Evolutionary conservation across 306 rosid species (phyloP), one percentile per base, ranked within the genome.

Genomic region (Pyrus betulifolia): DNA sequence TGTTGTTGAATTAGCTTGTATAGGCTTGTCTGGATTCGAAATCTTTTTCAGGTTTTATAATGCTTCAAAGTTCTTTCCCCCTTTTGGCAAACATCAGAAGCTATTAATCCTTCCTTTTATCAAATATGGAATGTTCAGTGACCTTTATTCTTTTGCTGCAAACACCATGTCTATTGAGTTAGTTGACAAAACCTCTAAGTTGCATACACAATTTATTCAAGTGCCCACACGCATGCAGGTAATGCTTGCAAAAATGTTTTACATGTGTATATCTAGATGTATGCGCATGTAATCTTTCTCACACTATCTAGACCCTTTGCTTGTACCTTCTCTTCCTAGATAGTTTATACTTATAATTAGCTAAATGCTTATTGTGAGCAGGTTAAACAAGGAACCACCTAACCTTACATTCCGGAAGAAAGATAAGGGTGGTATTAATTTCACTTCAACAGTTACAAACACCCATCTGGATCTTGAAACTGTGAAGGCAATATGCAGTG

Each of bases 361-460:
- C 45, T 21, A 18, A 35, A 35, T 59, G 49, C 30, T 57, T 79
- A 23, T 80, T 57, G 81, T 81, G 79, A 74, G 45, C 86, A 96
- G 98, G 91, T 88, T 96, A 83, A 95, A 96, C 87, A 92, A 96
- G 87, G 97, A 90, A 79, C 97, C 99, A 4, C 99, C 97, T 35
- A 95, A 95, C 76, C 86, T 92, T 60, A 87, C 98, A 15, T 92
- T 96, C 84, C 82, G 98, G 88, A 92, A 76, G 92, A 96, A 96
- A 85, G 99, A 96, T 19, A 96, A 96, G 86, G 99, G 99, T 76
- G 99, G 99, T 59, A 84, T 92, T 27, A 96, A 96, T 85, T 84
- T 96, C 77, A 96, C 97, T 30, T 96, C 99, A 59, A 96, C 98
- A 45, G 98, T 81, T 75, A 55, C 97, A 78, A 96, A 80, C 82